phyloP scores from a whole-genome alignment of 1,284 basidiomycete genomes.

The Moniliophthora roreri region DNA sequence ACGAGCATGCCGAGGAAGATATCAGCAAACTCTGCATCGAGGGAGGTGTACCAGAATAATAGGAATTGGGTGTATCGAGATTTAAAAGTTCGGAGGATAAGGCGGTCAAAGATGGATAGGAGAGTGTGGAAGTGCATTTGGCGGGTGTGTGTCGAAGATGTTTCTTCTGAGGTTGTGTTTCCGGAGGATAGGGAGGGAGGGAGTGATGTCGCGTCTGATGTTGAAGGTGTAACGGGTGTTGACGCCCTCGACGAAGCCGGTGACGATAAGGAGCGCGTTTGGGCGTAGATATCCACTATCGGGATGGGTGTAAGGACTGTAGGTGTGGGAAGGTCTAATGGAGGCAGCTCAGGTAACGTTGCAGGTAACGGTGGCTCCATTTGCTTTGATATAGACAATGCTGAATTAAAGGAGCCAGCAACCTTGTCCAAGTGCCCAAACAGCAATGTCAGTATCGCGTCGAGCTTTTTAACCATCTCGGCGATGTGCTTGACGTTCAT shows the following conservation, averaged over 20 bases:
- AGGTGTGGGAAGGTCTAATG: conserved; percentile 31
- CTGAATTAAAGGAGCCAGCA: conserved; percentile 48
- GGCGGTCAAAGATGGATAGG: conserved; percentile 90
- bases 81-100: conserved; percentile 93
- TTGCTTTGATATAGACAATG: conserved; percentile 31
- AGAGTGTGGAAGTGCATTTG: conserved; percentile 82
- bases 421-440: conserved; percentile 62
- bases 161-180: no score
- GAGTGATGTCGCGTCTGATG: not conserved
- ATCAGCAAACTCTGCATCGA: conserved; percentile 88
- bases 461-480: conserved; percentile 89
- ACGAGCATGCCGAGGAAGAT: conserved; percentile 93
- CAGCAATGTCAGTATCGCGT: conserved; percentile 82
- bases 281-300: not conserved
- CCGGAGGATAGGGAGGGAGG: conserved; percentile 20
- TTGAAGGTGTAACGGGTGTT: conserved; percentile 9
- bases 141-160: no score
- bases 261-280: not conserved
- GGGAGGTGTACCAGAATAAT: conserved; percentile 92
- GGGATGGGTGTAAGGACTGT: conserved; percentile 12
- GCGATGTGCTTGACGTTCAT: conserved; percentile 70
- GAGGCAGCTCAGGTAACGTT: conserved; percentile 34
- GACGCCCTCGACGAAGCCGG: conserved; percentile 23
- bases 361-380: conserved; percentile 18
- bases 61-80: conserved; percentile 98